phyloP scores from a whole-genome alignment of 2,329 filamentous ascomycete species.

The Calycina herbarum region DNA sequence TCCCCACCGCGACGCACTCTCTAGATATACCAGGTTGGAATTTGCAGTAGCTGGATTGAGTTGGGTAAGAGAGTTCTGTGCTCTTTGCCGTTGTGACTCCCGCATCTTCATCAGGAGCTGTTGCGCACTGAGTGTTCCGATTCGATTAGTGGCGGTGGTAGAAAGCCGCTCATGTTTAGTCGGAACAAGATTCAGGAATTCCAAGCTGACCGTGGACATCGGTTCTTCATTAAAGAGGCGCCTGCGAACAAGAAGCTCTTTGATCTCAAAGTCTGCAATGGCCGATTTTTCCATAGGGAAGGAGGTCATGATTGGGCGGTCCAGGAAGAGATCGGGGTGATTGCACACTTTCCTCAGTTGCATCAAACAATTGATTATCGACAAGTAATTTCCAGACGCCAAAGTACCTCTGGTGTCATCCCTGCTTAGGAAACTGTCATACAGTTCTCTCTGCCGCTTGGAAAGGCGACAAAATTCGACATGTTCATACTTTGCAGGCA shows the following conservation, averaged over 20 bases:
- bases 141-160: slow-evolving; percentile 50
- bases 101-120: slow-evolving; percentile 68
- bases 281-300: slow-evolving; percentile 87
- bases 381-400: slow-evolving; percentile 91
- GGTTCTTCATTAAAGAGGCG: slow-evolving; percentile 62
- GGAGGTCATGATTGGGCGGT: slow-evolving; percentile 93
- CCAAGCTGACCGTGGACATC: slow-evolving; percentile 66
- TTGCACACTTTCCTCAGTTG: slow-evolving; percentile 97
- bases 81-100: slow-evolving; percentile 65
- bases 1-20: slow-evolving; percentile 67
- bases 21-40: slow-evolving; percentile 70
- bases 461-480: slow-evolving; percentile 94
- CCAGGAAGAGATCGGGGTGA: slow-evolving; percentile 94
- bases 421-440: slow-evolving; percentile 92
- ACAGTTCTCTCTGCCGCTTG: slow-evolving; percentile 91
- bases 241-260: slow-evolving; percentile 68
- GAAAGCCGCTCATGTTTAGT: slow-evolving; percentile 69
- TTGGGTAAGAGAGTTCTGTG: slow-evolving; percentile 54
- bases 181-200: slow-evolving; percentile 78
- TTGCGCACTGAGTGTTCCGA: slow-evolving; percentile 69
- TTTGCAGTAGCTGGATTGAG: slow-evolving; percentile 67
- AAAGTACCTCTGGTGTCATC: slow-evolving; percentile 87
- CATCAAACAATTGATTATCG: slow-evolving; percentile 98
- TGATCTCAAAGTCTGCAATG: slow-evolving; percentile 69
- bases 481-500: slow-evolving; percentile 97